Conservation (phyloP, 768 basidiomycete genomes). For the Bullera alba region DNA sequence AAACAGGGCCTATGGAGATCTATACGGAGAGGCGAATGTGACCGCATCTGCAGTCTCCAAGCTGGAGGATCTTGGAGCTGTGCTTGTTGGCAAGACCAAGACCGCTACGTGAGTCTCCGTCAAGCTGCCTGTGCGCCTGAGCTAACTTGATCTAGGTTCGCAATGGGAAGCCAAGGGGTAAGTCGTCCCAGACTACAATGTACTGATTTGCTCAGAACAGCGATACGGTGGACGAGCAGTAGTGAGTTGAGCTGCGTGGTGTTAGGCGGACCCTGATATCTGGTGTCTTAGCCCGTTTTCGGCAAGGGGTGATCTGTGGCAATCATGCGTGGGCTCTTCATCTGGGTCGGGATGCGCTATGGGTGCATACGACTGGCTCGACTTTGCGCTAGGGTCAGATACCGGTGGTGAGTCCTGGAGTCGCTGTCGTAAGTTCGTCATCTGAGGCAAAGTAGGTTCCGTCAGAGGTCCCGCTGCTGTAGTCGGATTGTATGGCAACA, state of each 20-base stretch:
- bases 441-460: background rate
- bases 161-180: background rate
- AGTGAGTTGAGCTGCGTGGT: background rate
- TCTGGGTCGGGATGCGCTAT: conserved; percentile 30
- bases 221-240: conserved; percentile 1
- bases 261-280: background rate
- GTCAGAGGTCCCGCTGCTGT: conserved; percentile 8
- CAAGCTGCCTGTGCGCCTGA: background rate
- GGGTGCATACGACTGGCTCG: conserved; percentile 41
- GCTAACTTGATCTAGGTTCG: background rate
- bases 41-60: conserved; percentile 51
- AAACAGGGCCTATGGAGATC: conserved; percentile 44
- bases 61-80: conserved; percentile 52
- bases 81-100: conserved; percentile 55
- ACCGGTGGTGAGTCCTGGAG: conserved; percentile 15
- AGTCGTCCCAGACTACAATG: background rate
- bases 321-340: conserved; percentile 29
- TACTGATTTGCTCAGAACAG: background rate
- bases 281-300: conserved; percentile 33
- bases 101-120: conserved; percentile 32
- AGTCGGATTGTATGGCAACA: conserved; percentile 12
- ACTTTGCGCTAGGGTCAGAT: conserved; percentile 38
- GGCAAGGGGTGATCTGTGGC: conserved; percentile 38
- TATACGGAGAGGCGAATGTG: conserved; percentile 45
- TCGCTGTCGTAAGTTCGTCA: background rate